phyloP scores from a whole-genome alignment of 1,139 yeast species.

The Yamadazyma dendronema region DNA sequence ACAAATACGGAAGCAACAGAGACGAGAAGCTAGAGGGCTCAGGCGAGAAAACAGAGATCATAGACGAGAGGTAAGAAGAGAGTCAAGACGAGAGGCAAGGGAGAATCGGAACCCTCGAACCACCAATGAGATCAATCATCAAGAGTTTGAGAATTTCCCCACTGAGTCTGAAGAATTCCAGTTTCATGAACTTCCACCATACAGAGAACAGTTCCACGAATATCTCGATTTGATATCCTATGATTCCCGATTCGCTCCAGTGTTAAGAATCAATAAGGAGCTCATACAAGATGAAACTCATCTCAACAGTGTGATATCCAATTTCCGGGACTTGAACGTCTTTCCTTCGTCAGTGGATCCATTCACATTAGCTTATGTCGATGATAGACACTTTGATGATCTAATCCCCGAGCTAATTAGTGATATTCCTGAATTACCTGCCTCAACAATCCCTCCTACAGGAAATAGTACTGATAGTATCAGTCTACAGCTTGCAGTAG shows the following conservation, averaged over 20 bases:
- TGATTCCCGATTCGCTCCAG: slow-evolving; percentile 42
- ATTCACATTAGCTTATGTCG: slow-evolving; percentile 39
- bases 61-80: slow-evolving; percentile 3
- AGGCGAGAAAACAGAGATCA: slow-evolving; percentile 2
- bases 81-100: background rate
- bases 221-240: slow-evolving; percentile 38
- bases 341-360: slow-evolving; percentile 35
- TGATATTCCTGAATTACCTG: background rate
- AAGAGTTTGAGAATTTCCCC: too few relatives aligned
- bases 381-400: slow-evolving; percentile 34
- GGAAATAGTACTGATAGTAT: slow-evolving; percentile 4
- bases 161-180: background rate
- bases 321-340: slow-evolving; percentile 26
- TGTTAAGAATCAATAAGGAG: slow-evolving; percentile 34
- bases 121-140: too few relatives aligned
- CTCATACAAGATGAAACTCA: slow-evolving; percentile 28
- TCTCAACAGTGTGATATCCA: slow-evolving; percentile 25
- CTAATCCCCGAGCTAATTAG: slow-evolving; percentile 31
- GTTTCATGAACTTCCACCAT: slow-evolving; percentile 33
- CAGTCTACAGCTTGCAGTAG: slow-evolving; percentile 5
- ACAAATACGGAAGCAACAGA: background rate
- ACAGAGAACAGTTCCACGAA: slow-evolving; percentile 35
- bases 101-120: too few relatives aligned
- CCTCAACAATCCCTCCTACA: background rate
- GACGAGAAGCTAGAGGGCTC: background rate